Conservation (phyloP, 495 filamentous ascomycete genomes). For the Penicillium lividum region DNA sequence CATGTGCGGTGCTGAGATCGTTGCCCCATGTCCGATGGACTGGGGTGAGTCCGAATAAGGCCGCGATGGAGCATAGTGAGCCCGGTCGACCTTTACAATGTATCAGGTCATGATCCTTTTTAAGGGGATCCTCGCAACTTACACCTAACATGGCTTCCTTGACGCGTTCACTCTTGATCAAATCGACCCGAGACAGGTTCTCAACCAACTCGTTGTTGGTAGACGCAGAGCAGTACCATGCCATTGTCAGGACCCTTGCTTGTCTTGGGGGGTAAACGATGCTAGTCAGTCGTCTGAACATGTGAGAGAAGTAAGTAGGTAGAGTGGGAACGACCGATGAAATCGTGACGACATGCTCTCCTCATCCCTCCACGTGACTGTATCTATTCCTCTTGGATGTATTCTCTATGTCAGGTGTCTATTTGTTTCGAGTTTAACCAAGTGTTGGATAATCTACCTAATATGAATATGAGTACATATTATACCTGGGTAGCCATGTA, state of each 20-base stretch:
- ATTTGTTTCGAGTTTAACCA: too few relatives aligned
- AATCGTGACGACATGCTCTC: constrained; percentile 26
- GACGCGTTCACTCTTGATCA: constrained; percentile 72
- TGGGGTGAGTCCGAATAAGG: constrained; percentile 93
- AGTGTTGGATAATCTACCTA: too few relatives aligned
- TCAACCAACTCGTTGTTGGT: constrained; percentile 77
- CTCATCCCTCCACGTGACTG: constrained; percentile 18
- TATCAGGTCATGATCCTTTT: background rate
- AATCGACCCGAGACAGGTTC: constrained; percentile 69
- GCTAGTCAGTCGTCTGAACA: constrained; percentile 7
- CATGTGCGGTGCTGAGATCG: constrained; percentile 97
- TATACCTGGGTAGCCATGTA: too few relatives aligned
- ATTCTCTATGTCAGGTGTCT: too few relatives aligned
- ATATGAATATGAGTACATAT: too few relatives aligned
- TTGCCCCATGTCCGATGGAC: constrained; percentile 80
- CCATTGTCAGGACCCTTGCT: constrained; percentile 61
- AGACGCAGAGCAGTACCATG: constrained; percentile 81
- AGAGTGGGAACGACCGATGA: background rate
- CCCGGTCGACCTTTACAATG: constrained; percentile 74
- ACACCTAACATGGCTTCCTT: constrained; percentile 78
- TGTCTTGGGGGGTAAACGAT: constrained; percentile 3
- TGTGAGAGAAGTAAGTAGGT: constrained; percentile 1
- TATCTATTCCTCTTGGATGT: background rate
- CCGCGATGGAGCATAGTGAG: constrained; percentile 70
- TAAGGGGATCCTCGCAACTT: constrained; percentile 16